A percentile compares a stretch with the other conserved stretches of the same genome.
phyloP scores from a whole-genome alignment of 176 grass and related monocot species.

The Musa troglodytarum region DNA sequence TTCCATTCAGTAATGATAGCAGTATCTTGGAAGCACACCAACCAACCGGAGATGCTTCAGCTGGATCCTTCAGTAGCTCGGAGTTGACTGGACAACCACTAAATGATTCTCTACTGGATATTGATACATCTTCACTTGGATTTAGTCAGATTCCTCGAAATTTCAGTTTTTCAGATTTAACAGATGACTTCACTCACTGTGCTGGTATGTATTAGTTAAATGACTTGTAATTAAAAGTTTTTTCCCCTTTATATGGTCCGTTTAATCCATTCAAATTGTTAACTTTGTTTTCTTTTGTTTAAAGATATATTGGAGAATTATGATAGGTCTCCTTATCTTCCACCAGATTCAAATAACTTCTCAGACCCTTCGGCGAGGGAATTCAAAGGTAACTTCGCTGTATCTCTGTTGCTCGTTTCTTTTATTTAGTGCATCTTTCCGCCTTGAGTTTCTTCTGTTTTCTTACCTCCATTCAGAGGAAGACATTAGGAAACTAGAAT shows the following conservation, averaged over 20 bases:
- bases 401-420: not conserved
- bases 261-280: slow-evolving; percentile 10
- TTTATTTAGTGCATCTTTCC: slow-evolving; percentile 7
- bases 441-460: slow-evolving; percentile 8
- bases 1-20: slow-evolving; percentile 57
- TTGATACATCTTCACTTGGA: slow-evolving; percentile 70
- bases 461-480: slow-evolving; percentile 32
- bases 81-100: slow-evolving; percentile 83
- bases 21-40: slow-evolving; percentile 68
- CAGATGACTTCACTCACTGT: slow-evolving; percentile 90
- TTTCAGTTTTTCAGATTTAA: slow-evolving; percentile 99
- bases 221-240: slow-evolving; percentile 9
- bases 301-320: slow-evolving; percentile 97
- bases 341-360: slow-evolving; percentile 66
- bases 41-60: slow-evolving; percentile 67
- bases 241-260: not conserved
- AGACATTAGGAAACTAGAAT: slow-evolving; percentile 79
- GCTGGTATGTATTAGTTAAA: slow-evolving; percentile 38
- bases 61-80: slow-evolving; percentile 80
- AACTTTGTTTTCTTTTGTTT: slow-evolving; percentile 20
- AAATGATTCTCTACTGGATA: slow-evolving; percentile 58
- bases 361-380: slow-evolving; percentile 53
- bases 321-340: slow-evolving; percentile 93
- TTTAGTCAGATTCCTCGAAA: slow-evolving; percentile 91
- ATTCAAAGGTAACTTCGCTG: slow-evolving; percentile 34